Conservation (phyloP, 768 basidiomycete genomes). For the Gymnopilus dilepis region DNA sequence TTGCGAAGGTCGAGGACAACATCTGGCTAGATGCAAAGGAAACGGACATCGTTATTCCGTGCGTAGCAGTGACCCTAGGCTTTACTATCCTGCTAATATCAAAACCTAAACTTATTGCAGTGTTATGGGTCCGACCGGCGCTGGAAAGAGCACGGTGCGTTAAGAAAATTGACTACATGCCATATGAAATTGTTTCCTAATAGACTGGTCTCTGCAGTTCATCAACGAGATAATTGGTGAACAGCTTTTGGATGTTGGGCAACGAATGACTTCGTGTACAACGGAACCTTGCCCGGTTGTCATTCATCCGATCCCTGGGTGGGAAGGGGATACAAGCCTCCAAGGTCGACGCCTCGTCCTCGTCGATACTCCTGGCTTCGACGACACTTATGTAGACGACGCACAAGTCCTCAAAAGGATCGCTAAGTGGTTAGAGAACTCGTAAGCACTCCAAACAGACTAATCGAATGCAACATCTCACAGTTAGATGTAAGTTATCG, state of each 20-base stretch:
- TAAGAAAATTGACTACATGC: not conserved
- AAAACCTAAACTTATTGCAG: not conserved
- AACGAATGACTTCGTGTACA: not conserved
- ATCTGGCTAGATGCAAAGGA: not conserved
- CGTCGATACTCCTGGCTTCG: slow-evolving; percentile 31
- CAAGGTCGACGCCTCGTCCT: slow-evolving; percentile 20
- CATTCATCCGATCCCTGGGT: not conserved
- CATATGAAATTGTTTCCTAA: too few species aligned
- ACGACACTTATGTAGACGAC: slow-evolving; percentile 22
- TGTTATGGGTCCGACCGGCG: slow-evolving; percentile 21
- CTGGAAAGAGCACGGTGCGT: slow-evolving; percentile 28
- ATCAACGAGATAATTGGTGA: not conserved
- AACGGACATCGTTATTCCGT: slow-evolving; percentile 1
- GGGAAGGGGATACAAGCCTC: not conserved
- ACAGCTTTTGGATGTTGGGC: not conserved
- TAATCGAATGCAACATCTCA: not conserved
- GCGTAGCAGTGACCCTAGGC: not conserved
- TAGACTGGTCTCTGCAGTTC: not conserved
- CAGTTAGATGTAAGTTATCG: not conserved
- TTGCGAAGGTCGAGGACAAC: not conserved
- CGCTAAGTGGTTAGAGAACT: not conserved
- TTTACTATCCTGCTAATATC: not conserved
- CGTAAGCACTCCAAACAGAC: not conserved
- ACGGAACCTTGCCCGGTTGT: not conserved
- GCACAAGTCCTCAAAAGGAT: slow-evolving; percentile 19